Evolutionary conservation across 768 basidiomycete species (phyloP), one percentile per base, ranked within the genome.

Genomic region (Trametes meyenii): DNA sequence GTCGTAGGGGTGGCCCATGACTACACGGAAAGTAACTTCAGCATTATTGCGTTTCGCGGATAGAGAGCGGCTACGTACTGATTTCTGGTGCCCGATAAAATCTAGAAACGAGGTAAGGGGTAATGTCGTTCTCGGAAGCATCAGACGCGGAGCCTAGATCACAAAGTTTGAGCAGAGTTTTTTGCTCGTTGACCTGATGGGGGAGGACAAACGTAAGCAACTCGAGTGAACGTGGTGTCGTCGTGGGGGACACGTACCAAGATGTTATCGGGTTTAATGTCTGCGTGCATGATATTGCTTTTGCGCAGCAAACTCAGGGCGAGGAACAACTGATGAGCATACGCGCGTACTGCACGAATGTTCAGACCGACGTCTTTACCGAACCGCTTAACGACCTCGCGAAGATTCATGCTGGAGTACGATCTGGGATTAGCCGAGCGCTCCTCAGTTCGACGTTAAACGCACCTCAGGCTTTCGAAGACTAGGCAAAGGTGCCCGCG

Each of bases 71-170:
- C 12, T 63, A 81, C 85, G 72, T 70, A 98, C 96, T 99, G 71
- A 98, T 98, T 78, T 99, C 97, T 2, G 97, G 97, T 2, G 96
- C 96, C 45, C 97, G 92, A 72, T 99, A 98, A 76, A 98, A 99
- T 48, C 97, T 82, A 67, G 92, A 94, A 61, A 98, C 97, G 57
- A 99, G 87, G 75, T 99, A 98, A 11, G 97, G 97, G 8, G 97
- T 98, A 67, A 98, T 95, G 36, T 97, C 97, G 73, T 94, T 94
- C 74, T 98, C 96, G 8, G 88, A 88, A 1, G 89, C 90, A 73
- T 98, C 96, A 7, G 92, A 91, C 1, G 97, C 97, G 2, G 94
- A 96, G n/a, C 97, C 97, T 35, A 99, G 78, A 75, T 99, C 97
- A 70, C 96, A 98, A 2, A 99, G 76, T 76, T 99, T 99, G 60